Base-by-base conservation (phyloP, 352 stramenopile species). In the Phytophthora pisi region DNA sequence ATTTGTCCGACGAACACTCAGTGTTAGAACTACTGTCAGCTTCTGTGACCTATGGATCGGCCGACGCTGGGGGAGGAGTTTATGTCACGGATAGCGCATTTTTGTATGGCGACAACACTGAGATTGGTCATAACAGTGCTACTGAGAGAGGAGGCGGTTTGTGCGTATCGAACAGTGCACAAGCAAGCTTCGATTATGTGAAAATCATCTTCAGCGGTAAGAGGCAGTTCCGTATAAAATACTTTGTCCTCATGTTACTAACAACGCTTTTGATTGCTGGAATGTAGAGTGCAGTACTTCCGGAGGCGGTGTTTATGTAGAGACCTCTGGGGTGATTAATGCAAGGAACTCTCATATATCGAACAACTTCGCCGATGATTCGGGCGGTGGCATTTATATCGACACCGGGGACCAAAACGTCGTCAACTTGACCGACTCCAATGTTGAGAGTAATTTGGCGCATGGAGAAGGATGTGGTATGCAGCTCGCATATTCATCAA, bases 291-390 rank as follows among this genome's bases (percentile, higher is more conserved):
- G 79, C 2, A 67, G 68, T 26, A 89, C 82, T 20, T 75, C 74
- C 28, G 83, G 83, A 9, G 83, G 83, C 7, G 83, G 73, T 0
- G 62, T 89, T 18, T 89, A 70, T 66, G 60, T 85, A 0, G 76
- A 89, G 13, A 80, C 75, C 20, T 72, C 66, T 2, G 65, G 61
- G 5, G 54, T 51, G 4, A 49, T 80, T 13, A 57, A 51, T 5
- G 30, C 81, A 4, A 26, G 64, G 1, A 53, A 47, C 8, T 82
- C 72, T n/a, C 46, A 66, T 4, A 16, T 91, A 9, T 64, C 63
- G 1, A 60, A 78, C 40, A 91, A 91, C 49, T 57, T 61, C 16
- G 83, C 83, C 0, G 83, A 91, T 42, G 83, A 90, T 52, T 84
- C 81, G 0, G 83, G 83, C 9, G 83, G 83, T 2, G 83, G 70